Base-by-base conservation (phyloP, 2,329 filamentous ascomycete species). In the Ophiostoma quercus region DNA sequence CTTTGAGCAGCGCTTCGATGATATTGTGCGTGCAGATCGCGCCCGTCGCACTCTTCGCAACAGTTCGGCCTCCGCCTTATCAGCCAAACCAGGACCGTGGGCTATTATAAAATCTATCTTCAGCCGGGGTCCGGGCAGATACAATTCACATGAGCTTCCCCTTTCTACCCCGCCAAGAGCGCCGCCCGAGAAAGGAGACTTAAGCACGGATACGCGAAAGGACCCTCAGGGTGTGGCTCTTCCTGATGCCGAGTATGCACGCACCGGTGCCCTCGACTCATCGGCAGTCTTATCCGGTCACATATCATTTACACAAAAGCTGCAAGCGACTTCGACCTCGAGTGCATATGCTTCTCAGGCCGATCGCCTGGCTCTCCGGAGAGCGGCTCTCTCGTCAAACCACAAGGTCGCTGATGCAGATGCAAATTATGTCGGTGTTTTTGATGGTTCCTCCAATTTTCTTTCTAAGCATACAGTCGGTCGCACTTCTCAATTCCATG, bases 1-100 rank as follows among this genome's bases (percentile, higher is more conserved):
- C 9, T 91, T 91, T 74, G 85, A 90, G 76, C 80, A 79, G 68
- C 84, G 85, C 62, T 88, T 90, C 74, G 77, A 83, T 72, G 79
- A 82, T 57, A 80, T 90, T 65, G 82, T 84, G 19, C 77, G 81
- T 71, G 78, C 79, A 67, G 78, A 82, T 69, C 79, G 78, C 60
- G 77, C 78, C 72, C 77, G 77, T 67, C 67, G 76, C 29, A 51
- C 32, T 25, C 19, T 19, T 11, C 66, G 67, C 67, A 65, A 68
- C 7, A 34, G 54, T 22, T 11, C 22, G 19, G 67, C 32, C 11
- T 34, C 19, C 7, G 54, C 32, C 14, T 12, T 25, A 32, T 4
- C 69, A 29, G 4, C 19, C 29, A n/a, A 14, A 39, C 8, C 29
- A 9, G 9, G 69, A 68, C 32, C 32, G 0, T 65, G 62, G 62